Evolutionary conservation across 495 filamentous ascomycete species (phyloP), one percentile per base, ranked within the genome.

Genomic region (Lepraria neglecta): DNA sequence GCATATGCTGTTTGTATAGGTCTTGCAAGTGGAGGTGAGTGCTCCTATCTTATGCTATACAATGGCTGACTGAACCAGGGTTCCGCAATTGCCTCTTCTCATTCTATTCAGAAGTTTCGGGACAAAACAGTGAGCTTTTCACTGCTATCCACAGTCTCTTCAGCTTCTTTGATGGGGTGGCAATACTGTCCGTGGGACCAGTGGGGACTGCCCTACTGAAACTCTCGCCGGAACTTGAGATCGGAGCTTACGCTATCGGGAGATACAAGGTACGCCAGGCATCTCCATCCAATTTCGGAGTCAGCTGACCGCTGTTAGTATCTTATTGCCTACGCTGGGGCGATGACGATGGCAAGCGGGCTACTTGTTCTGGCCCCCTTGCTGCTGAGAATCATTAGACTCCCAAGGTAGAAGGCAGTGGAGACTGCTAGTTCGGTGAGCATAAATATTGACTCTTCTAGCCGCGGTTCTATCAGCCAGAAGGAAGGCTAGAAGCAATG

Each of bases 141-240:
- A 61, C 62, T 15, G 43, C 57, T 2, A 60, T 64, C 15, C 62
- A 64, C 30, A 64, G 62, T 31, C 30, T 64, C 4, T 64, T 64
- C 21, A 61, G 58, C 47, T 61, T 64, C 47, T 60, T 64, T 44
- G 27, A 42, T n/a, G 62, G 62, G 27, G 24, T 61, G 17, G 48
- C 62, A 15, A 55, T 64, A 28, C 30, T 64, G 11, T 64, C 62
- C 14, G 48, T 64, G n/a, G 62, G 62, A 14, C 62, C 62, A 21
- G 56, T 61, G 1, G 62, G 62, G 12, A 50, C 51, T 14, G 46
- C 48, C 1, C 47, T 64, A 24, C 46, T 64, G 31, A 58, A 58
- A 31, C 31, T 61, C 28, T 52, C 33, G 6, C 35, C 57, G 21
- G 30, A 52, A 6, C 59, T 64, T 7, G 15, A 46, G 15, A 19